Base-by-base conservation (phyloP, 1,139 yeast genomes). In the Zhuliangozyma blackwelliae region DNA sequence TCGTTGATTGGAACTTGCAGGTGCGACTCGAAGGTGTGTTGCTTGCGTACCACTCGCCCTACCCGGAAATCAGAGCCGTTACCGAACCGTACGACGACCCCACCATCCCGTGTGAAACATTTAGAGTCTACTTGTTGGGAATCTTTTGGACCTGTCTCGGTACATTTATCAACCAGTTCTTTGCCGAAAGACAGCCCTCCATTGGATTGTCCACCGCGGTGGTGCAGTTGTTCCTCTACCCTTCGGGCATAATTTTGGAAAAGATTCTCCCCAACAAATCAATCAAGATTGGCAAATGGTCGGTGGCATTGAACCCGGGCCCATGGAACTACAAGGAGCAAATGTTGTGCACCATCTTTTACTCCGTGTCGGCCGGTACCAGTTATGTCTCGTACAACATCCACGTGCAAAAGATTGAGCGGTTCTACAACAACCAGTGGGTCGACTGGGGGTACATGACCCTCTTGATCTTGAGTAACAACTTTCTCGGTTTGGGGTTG, bases 311-410 rank as follows among this genome's bases (percentile, higher is more conserved):
- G 69, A 79, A 54, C 42, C 79, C 80, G 2, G 82, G 82, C 7
- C 78, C 79, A 7, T 82, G 85, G 83, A 61, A 68, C 32, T 65
- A 60, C 47, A 82, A 82, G 54, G 89, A 82, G 51, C 87, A 81
- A 54, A 74, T 77, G 77, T 47, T 60, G 34, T 52, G 63, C 2
- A 56, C 63, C 5, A 40, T 60, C 62, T 60, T 72, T 44, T 67
- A 68, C 47, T 59, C 68, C 5, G 54, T 55, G 6, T 45, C 58
- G 4, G 45, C 63, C 29, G 65, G 65, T 20, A 32, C 49, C n/a
- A 45, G 54, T 11, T 56, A 56, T 34, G 57, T 52, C 16, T 42
- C 49, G 2, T 44, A 34, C 26, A 55, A 55, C 38, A 47, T 58
- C 26, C 47, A 44, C 31, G 47, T 41, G 25, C 55, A 52, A 32